These are phyloP conservation scores for Rutidosis leptorrhynchoides DNA, from an alignment of 129 eudicot genomes.

Conservation along the genomic window DNA sequence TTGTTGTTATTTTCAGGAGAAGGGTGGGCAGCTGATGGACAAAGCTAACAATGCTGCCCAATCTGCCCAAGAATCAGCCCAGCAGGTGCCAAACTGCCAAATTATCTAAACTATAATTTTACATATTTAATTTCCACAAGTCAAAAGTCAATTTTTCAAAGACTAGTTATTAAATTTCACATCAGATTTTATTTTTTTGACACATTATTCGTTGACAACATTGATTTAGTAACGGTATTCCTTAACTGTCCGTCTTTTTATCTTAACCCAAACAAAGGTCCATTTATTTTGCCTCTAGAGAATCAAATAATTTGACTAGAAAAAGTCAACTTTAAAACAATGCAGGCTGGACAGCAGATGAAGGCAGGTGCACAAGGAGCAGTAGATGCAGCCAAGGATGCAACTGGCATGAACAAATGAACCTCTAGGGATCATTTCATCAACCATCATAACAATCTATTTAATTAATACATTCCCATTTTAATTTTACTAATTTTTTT, in stretches of 20 bases:
- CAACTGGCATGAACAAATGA: slow-evolving; percentile 70
- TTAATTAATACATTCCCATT: slow-evolving; percentile 17
- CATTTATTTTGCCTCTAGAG: not conserved
- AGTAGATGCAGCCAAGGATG: slow-evolving; percentile 66
- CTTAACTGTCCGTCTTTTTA: not conserved
- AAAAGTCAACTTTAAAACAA: not conserved
- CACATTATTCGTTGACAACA: not conserved
- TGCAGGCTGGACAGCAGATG: slow-evolving; percentile 65
- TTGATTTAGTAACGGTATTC: not conserved
- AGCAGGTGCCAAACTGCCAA: slow-evolving; percentile 47
- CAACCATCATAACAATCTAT: slow-evolving; percentile 40
- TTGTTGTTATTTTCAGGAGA: slow-evolving; percentile 42
- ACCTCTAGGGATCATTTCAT: slow-evolving; percentile 42
- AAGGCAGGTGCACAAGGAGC: slow-evolving; percentile 65
- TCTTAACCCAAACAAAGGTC: slow-evolving; percentile 3
- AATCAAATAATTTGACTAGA: not conserved
- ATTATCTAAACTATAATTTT: not conserved
- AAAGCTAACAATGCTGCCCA: slow-evolving; percentile 69
- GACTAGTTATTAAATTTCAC: not conserved
- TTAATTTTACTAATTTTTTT: not conserved
- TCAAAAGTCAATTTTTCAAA: slow-evolving; percentile 1
- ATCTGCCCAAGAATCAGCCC: slow-evolving; percentile 51
- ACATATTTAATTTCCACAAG: slow-evolving; percentile 1
- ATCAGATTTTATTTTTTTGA: not conserved
- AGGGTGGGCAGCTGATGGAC: slow-evolving; percentile 60